phyloP scores from a whole-genome alignment of 1,139 yeast species.

The Saccharomyces hybrid region DNA sequence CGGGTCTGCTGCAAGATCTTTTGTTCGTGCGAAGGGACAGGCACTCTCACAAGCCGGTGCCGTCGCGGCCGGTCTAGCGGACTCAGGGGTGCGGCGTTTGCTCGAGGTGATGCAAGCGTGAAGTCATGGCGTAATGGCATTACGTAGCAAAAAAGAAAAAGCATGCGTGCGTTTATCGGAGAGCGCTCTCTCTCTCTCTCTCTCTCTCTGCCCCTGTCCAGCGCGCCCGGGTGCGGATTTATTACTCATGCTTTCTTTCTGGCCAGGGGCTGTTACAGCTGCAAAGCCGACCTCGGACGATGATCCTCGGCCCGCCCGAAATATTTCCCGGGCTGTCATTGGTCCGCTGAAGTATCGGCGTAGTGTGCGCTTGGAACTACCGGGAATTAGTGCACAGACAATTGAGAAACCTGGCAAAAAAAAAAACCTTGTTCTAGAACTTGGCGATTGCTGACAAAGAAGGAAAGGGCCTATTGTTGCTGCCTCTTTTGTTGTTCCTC shows the following conservation, averaged over 20 bases:
- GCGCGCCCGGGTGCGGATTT: not conserved
- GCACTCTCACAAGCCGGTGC: not conserved
- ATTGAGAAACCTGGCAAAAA: not conserved
- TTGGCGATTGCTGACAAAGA: constrained; percentile 1
- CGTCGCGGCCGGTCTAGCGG: not conserved
- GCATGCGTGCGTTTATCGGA: not conserved
- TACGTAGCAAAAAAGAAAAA: not conserved
- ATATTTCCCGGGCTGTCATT: not conserved
- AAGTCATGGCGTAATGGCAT: not conserved
- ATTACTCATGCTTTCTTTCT: too few species aligned
- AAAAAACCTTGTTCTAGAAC: not conserved
- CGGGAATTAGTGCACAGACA: not conserved
- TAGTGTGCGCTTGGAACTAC: not conserved
- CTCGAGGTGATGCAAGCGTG: not conserved
- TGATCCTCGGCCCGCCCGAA: not conserved
- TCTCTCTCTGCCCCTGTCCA: not conserved
- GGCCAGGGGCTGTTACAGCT: not conserved
- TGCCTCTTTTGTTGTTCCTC: not conserved
- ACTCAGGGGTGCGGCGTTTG: not conserved
- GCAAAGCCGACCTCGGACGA: constrained; percentile 1
- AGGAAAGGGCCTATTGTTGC: not conserved
- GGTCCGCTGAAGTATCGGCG: not conserved
- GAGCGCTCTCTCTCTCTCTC: too few species aligned
- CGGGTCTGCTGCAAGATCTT: not conserved
- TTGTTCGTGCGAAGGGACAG: not conserved